These are phyloP conservation scores for Fabrea salina DNA, from an alignment of 169 alveolate species.

Conservation along the genomic window DNA sequence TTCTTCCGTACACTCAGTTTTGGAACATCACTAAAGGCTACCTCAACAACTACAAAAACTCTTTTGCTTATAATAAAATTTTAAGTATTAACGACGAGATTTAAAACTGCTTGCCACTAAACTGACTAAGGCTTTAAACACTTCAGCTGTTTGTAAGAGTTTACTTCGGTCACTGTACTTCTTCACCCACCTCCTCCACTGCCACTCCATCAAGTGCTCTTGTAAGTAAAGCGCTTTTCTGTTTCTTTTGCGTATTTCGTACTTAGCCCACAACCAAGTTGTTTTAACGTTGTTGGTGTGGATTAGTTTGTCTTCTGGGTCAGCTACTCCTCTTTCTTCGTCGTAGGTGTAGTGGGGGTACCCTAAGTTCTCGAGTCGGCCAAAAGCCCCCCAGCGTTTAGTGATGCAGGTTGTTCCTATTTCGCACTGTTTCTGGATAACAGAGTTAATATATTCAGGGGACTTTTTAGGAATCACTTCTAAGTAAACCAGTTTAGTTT, in stretches of 20 bases:
- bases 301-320: neutral
- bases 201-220: neutral
- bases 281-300: neutral
- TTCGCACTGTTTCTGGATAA: constrained; percentile 1
- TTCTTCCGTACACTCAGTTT: too few species aligned
- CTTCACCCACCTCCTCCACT: constrained; percentile 1
- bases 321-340: neutral
- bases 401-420: constrained; percentile 15
- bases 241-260: neutral
- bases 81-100: too few species aligned
- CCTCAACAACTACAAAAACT: too few species aligned
- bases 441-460: neutral
- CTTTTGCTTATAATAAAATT: too few species aligned
- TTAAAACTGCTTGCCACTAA: too few species aligned
- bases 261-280: neutral
- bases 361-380: constrained; percentile 19
- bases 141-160: too few species aligned
- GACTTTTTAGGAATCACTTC: constrained; percentile 1
- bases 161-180: too few species aligned
- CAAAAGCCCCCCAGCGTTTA: neutral
- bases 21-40: too few species aligned
- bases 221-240: neutral
- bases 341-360: neutral
- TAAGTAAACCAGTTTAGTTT: neutral
- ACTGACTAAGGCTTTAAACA: too few species aligned